Percentiles rank a stretch among this genome's conserved stretches.
Conservation (phyloP, 2,329 filamentous ascomycete genomes). For the Niveomyces coronatus region DNA sequence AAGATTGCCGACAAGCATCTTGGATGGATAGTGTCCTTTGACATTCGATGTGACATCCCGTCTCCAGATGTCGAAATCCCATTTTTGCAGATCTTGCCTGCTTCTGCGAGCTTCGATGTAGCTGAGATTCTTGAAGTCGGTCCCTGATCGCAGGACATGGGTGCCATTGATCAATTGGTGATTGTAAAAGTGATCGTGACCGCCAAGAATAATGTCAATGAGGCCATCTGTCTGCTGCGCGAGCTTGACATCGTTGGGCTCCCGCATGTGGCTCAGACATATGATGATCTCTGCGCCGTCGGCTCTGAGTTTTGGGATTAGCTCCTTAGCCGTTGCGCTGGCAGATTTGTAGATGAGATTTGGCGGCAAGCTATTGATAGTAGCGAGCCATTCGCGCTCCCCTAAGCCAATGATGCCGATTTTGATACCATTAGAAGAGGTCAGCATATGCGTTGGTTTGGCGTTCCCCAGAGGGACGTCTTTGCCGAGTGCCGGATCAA, state of each 20-base stretch:
- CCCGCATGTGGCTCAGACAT: slow-evolving; percentile 73
- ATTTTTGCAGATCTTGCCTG: slow-evolving; percentile 35
- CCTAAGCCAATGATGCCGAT: slow-evolving; percentile 77
- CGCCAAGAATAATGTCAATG: slow-evolving; percentile 78
- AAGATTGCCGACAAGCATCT: slow-evolving; percentile 54
- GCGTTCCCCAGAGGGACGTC: slow-evolving; percentile 66
- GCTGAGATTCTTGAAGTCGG: slow-evolving; percentile 85
- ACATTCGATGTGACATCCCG: slow-evolving; percentile 64
- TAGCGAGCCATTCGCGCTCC: slow-evolving; percentile 81
- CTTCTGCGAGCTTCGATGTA: slow-evolving; percentile 70
- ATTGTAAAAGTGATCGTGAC: slow-evolving; percentile 82
- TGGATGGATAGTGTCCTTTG: slow-evolving; percentile 49
- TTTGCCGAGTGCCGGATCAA: slow-evolving; percentile 72
- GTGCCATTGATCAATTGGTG: slow-evolving; percentile 69
- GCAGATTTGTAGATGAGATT: slow-evolving; percentile 75
- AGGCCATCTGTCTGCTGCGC: slow-evolving; percentile 62
- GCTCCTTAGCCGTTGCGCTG: slow-evolving; percentile 60
- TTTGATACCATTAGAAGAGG: slow-evolving; percentile 73
- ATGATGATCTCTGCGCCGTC: slow-evolving; percentile 77
- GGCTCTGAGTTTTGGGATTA: slow-evolving; percentile 61
- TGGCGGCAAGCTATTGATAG: slow-evolving; percentile 77
- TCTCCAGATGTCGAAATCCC: slow-evolving; percentile 70
- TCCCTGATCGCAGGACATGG: slow-evolving; percentile 78
- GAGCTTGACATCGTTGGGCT: slow-evolving; percentile 83
- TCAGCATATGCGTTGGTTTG: slow-evolving; percentile 64